Base-by-base conservation (phyloP, 1,284 basidiomycete genomes). In the Apiotrichum akiyoshidainum region DNA sequence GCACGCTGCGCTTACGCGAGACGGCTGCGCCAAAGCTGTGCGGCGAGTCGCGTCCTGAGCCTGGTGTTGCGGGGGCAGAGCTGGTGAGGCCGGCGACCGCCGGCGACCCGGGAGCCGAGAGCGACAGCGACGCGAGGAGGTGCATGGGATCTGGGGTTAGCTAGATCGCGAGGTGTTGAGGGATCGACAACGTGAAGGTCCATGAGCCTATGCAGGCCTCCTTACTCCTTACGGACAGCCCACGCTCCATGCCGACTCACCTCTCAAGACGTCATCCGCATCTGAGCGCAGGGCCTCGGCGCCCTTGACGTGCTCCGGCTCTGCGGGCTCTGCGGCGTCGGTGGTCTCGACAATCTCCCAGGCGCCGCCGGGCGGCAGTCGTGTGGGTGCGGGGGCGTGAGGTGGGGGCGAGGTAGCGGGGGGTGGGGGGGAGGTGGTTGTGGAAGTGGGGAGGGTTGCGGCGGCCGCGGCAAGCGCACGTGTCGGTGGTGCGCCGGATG, bases 191-290 rank as follows among this genome's bases (percentile, higher is more conserved):
- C n/a, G 17, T 19, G 40, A 19, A 17, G 19, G n/a, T n/a, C n/a
- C 17, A 19, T 39, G 37, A 12, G 12, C 37, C 31, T 22, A 13
- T 46, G 44, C 13, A 7, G 19, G 21, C 10, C 53, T 63, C 62
- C 68, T 70, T 46, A 31, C 26, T 31, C 26, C 26, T 7, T 31
- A 4, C 26, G 26, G 26, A 31, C 26, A 31, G 26, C 26, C 26
- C 26, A 4, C 7, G 26, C 26, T 31, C 14, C 44, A 9, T 12
- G 10, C 8, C 53, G 64, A 63, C 68, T 70, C 80, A 90, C 88
- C 89, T 68, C 83, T 82, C 56, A 90, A 82, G 63, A 92, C 85
- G 56, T 86, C 85, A 41, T 86, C 83, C 2, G 83, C 83, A 70
- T 91, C 86, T n/a, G 81, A 73, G 61, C 86, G 83, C 53, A 91